A percentile compares a stretch with the other conserved stretches of the same genome.
Conservation (phyloP, 306 rosid genomes). For the Malus sieversii region DNA sequence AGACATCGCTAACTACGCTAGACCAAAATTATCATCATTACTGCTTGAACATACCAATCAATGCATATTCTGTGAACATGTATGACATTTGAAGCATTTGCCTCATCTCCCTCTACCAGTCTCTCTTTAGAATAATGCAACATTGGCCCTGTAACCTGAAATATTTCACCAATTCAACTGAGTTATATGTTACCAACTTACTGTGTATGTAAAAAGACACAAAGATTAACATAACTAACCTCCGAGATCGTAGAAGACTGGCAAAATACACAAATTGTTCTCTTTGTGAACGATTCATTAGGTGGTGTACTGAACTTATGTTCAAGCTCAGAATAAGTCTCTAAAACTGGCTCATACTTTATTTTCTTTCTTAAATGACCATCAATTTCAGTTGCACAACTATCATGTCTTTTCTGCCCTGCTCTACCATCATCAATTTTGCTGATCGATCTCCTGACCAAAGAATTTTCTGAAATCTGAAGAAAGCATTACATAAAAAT, state of each 20-base stretch:
- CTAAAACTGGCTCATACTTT: slow-evolving; percentile 6
- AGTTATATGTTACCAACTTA: background rate
- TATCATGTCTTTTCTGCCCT: slow-evolving; percentile 1
- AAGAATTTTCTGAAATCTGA: slow-evolving; percentile 35
- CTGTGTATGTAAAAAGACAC: background rate
- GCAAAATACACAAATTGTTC: slow-evolving; percentile 67
- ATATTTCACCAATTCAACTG: background rate
- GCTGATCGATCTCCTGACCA: slow-evolving; percentile 28
- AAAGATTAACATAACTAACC: slow-evolving; percentile 29
- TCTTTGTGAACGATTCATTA: slow-evolving; percentile 12
- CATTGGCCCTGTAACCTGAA: slow-evolving; percentile 72
- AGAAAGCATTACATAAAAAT: slow-evolving; percentile 1
- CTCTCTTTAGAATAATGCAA: slow-evolving; percentile 64
- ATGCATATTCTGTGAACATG: slow-evolving; percentile 71
- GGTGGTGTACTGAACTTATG: background rate
- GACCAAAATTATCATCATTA: background rate
- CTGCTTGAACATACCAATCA: slow-evolving; percentile 50
- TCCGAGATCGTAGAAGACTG: slow-evolving; percentile 60
- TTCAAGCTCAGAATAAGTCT: slow-evolving; percentile 7
- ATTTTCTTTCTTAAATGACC: slow-evolving; percentile 35
- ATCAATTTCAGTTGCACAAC: slow-evolving; percentile 41
- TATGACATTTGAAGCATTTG: slow-evolving; percentile 47
- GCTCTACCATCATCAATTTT: slow-evolving; percentile 25
- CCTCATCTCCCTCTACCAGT: slow-evolving; percentile 47
- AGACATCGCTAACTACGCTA: background rate